A percentile compares a stretch with the other conserved stretches of the same genome.
These are phyloP conservation scores for Rostrohypoxylon terebratum DNA, from an alignment of 495 filamentous ascomycete species.

Conservation along the genomic window DNA sequence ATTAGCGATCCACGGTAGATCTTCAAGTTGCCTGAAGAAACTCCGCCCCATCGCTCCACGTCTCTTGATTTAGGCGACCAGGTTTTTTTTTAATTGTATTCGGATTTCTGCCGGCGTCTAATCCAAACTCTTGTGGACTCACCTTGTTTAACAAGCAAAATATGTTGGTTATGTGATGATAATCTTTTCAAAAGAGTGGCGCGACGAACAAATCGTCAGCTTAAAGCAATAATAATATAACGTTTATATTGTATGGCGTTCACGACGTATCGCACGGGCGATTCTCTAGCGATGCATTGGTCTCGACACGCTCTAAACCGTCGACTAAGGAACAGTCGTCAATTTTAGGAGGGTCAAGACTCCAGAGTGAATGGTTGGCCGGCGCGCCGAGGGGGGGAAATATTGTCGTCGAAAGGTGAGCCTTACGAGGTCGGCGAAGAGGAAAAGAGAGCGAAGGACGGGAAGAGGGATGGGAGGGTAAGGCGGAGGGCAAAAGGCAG, in stretches of 20 bases:
- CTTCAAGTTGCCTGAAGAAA: constrained; percentile 27
- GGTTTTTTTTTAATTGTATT: not conserved
- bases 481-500: constrained; percentile 36
- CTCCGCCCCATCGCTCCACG: constrained; percentile 20
- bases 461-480: constrained; percentile 26
- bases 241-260: constrained; percentile 34
- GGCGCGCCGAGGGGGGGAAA: constrained; percentile 31
- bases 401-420: constrained; percentile 45
- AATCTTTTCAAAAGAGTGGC: constrained; percentile 44
- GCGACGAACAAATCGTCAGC: constrained; percentile 48
- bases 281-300: constrained; percentile 47
- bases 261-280: constrained; percentile 47
- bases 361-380: constrained; percentile 33
- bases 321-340: constrained; percentile 42
- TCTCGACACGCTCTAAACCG: constrained; percentile 30
- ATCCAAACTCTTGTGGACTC: constrained; percentile 4
- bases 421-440: constrained; percentile 47
- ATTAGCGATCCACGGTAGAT: constrained; percentile 42
- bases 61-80: constrained; percentile 12
- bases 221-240: constrained; percentile 35
- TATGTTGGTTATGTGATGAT: constrained; percentile 23
- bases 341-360: constrained; percentile 29
- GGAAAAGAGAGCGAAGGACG: constrained; percentile 46
- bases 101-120: not conserved
- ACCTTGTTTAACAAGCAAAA: constrained; percentile 44